phyloP scores from a whole-genome alignment of 148 eudicot genomes.

The Silene latifolia region DNA sequence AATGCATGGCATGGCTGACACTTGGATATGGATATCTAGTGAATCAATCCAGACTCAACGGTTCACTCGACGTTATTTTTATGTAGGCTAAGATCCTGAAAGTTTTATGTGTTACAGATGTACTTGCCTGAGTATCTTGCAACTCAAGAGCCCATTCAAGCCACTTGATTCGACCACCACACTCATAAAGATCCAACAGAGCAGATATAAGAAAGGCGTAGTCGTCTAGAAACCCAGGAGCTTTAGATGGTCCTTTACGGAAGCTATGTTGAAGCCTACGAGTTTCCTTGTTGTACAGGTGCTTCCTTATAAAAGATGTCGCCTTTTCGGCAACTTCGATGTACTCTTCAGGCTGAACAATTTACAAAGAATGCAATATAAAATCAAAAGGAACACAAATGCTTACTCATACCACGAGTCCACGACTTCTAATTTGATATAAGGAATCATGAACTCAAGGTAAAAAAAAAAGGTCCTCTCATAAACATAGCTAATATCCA shows the following conservation, averaged over 20 bases:
- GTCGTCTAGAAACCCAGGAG: conserved; percentile 93
- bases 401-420: neutral
- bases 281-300: conserved; percentile 52
- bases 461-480: too few species aligned
- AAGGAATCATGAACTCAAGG: neutral
- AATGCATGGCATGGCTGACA: too few species aligned
- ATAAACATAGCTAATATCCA: too few species aligned
- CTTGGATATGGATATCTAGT: too few species aligned
- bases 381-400: neutral
- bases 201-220: conserved; percentile 86
- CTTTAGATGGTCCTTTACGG: conserved; percentile 89
- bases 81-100: neutral
- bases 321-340: conserved; percentile 81
- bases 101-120: neutral
- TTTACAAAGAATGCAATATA: neutral
- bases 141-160: conserved; percentile 81
- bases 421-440: neutral
- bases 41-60: neutral
- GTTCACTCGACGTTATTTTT: neutral
- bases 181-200: conserved; percentile 76
- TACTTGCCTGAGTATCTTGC: conserved; percentile 76
- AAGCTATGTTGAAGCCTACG: conserved; percentile 84
- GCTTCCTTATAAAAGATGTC: conserved; percentile 53
- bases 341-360: conserved; percentile 63
- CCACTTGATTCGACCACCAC: conserved; percentile 67